A percentile compares a stretch with the other conserved stretches of the same genome.
Evolutionary conservation across 2,329 filamentous ascomycete species (phyloP).

Genomic region (Ceratocystis cubensis): DNA sequence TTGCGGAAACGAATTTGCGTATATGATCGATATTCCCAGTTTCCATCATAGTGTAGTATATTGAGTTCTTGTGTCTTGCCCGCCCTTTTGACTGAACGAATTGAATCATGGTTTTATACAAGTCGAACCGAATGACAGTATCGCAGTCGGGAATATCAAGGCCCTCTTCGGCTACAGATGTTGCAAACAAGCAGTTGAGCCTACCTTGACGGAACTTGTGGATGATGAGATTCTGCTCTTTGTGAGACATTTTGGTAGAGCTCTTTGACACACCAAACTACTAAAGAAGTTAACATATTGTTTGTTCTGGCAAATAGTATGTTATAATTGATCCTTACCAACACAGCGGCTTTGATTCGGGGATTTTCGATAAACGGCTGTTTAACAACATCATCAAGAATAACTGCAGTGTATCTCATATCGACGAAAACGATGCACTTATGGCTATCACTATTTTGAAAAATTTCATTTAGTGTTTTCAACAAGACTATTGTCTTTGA

Average conservation of each 20-base stretch:
- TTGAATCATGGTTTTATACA: conserved; percentile 81
- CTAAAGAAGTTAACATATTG: conserved; percentile 28
- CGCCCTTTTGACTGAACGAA: conserved; percentile 89
- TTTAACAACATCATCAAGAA: conserved; percentile 57
- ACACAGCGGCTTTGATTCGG: conserved; percentile 46
- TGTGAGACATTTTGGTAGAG: conserved; percentile 47
- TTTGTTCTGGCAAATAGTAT: conserved; percentile 20
- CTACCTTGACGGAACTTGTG: conserved; percentile 48
- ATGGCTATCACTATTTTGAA: conserved; percentile 42
- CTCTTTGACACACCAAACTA: conserved; percentile 15
- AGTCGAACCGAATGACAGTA: conserved; percentile 62
- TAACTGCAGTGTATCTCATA: conserved; percentile 60
- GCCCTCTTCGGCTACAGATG: conserved; percentile 55
- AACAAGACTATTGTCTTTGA: conserved; percentile 58
- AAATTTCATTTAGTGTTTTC: conserved; percentile 49
- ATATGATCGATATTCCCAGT: conserved; percentile 49
- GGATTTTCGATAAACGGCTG: conserved; percentile 42
- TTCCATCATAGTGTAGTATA: conserved; percentile 77
- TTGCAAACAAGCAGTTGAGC: conserved; percentile 53
- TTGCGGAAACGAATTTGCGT: conserved; percentile 45
- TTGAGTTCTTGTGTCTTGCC: conserved; percentile 64
- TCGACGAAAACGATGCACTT: conserved; percentile 84
- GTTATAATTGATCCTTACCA: conserved; percentile 37
- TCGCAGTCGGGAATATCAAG: conserved; percentile 58
- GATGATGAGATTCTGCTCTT: conserved; percentile 62